These are phyloP conservation scores for Drechslerella dactyloides DNA, from an alignment of 2,329 filamentous ascomycete species.

Conservation along the genomic window DNA sequence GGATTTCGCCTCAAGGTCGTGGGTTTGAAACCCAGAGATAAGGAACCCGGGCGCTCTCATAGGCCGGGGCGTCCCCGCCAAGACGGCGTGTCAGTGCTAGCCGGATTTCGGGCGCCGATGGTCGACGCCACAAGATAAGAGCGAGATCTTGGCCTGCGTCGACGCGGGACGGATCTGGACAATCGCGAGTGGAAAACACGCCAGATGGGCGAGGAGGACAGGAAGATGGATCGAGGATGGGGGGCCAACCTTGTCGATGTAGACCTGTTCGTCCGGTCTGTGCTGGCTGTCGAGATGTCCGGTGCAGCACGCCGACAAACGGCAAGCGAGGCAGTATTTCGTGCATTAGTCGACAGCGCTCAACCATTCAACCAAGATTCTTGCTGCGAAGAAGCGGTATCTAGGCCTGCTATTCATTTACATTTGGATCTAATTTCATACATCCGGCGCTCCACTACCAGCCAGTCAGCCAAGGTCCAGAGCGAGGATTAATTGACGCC, in stretches of 20 bases:
- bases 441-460: slow-evolving; percentile 37
- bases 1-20: slow-evolving; percentile 7
- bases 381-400: no score
- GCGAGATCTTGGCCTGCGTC: slow-evolving; percentile 49
- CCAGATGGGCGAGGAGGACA: no score
- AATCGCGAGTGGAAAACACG: slow-evolving; percentile 3
- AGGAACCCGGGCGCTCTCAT: slow-evolving; percentile 33
- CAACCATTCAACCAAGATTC: neutral
- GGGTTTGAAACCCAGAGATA: slow-evolving; percentile 41
- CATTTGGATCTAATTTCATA: neutral
- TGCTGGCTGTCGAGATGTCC: no score
- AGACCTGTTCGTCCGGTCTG: no score
- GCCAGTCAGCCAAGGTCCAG: slow-evolving; percentile 21
- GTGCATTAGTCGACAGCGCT: slow-evolving; percentile 1
- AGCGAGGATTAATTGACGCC: slow-evolving; percentile 5
- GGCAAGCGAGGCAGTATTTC: slow-evolving; percentile 20
- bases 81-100: slow-evolving; percentile 37
- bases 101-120: slow-evolving; percentile 24
- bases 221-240: neutral
- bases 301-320: slow-evolving; percentile 15
- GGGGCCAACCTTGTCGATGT: no score
- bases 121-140: slow-evolving; percentile 50
- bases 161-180: slow-evolving; percentile 39
- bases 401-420: no score
- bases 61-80: slow-evolving; percentile 37